phyloP scores from a whole-genome alignment of 2,329 filamentous ascomycete species.

The Akanthomyces muscarius region DNA sequence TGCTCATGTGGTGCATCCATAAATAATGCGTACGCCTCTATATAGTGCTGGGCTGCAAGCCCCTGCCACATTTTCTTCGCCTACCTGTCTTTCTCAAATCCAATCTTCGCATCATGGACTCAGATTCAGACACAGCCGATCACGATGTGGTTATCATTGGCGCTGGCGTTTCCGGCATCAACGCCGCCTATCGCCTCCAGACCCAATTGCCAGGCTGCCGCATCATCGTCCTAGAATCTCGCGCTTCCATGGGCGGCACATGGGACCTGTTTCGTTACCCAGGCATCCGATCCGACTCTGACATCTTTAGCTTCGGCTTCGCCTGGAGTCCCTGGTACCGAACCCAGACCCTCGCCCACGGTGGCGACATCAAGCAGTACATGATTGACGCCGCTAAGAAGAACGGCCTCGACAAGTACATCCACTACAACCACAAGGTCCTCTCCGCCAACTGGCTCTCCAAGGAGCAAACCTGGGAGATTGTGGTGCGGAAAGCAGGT shows the following conservation, averaged over 20 bases:
- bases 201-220: slow-evolving; percentile 51
- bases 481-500: not conserved
- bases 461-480: not conserved
- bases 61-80: not conserved
- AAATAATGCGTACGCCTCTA: no score
- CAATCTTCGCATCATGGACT: not conserved
- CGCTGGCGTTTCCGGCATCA: slow-evolving; percentile 67
- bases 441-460: not conserved
- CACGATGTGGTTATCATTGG: slow-evolving; percentile 52
- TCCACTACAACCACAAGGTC: not conserved
- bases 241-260: slow-evolving; percentile 62
- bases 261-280: slow-evolving; percentile 72
- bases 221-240: slow-evolving; percentile 49
- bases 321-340: slow-evolving; percentile 64
- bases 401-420: slow-evolving; percentile 41
- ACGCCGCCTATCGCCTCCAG: slow-evolving; percentile 63
- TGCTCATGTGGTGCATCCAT: no score
- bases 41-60: not conserved
- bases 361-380: slow-evolving; percentile 45
- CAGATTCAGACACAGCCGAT: no score
- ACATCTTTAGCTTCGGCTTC: slow-evolving; percentile 57
- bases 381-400: slow-evolving; percentile 42
- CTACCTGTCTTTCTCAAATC: not conserved
- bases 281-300: slow-evolving; percentile 59
- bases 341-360: slow-evolving; percentile 46